A percentile compares a stretch with the other conserved stretches of the same genome.
Conservation (phyloP, 2,329 filamentous ascomycete species). For the Knufia petricola region DNA sequence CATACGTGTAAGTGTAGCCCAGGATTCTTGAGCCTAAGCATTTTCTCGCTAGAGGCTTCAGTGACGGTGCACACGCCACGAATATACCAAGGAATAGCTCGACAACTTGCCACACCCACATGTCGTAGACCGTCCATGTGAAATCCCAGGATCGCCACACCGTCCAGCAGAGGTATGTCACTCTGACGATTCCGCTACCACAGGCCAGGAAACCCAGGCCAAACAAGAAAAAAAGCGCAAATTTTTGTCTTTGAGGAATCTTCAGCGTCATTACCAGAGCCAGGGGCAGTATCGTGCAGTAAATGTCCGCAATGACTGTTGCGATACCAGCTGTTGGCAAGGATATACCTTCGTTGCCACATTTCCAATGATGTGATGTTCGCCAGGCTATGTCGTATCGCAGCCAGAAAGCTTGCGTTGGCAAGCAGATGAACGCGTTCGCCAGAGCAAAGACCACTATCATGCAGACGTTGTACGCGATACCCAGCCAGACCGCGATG, state of each 20-base stretch:
- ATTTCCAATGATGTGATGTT: slow-evolving; percentile 13
- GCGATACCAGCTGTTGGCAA: slow-evolving; percentile 17
- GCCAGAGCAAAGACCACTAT: slow-evolving; percentile 15
- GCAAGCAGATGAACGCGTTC: slow-evolving; percentile 17
- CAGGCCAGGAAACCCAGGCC: background rate
- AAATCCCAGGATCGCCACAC: slow-evolving; percentile 20
- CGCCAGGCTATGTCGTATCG: slow-evolving; percentile 16
- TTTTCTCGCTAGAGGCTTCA: slow-evolving; percentile 24
- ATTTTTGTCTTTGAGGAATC: slow-evolving; percentile 17
- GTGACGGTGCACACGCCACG: slow-evolving; percentile 25
- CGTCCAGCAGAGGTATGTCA: slow-evolving; percentile 16
- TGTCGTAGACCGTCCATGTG: slow-evolving; percentile 19
- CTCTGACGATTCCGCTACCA: slow-evolving; percentile 8
- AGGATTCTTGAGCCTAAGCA: background rate
- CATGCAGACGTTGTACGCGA: slow-evolving; percentile 22
- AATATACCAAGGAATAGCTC: slow-evolving; percentile 26
- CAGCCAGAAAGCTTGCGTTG: slow-evolving; percentile 21
- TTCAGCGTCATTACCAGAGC: slow-evolving; percentile 17
- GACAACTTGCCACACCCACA: slow-evolving; percentile 25
- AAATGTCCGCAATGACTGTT: slow-evolving; percentile 20
- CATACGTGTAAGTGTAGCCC: background rate
- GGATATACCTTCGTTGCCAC: slow-evolving; percentile 13
- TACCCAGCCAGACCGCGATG: slow-evolving; percentile 22
- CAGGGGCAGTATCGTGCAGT: slow-evolving; percentile 20
- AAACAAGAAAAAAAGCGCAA: slow-evolving; percentile 11